Percentiles rank a stretch among this genome's conserved stretches.
These are phyloP conservation scores for Emmonsia crescens DNA, from an alignment of 2,329 filamentous ascomycete genomes.

Conservation along the genomic window DNA sequence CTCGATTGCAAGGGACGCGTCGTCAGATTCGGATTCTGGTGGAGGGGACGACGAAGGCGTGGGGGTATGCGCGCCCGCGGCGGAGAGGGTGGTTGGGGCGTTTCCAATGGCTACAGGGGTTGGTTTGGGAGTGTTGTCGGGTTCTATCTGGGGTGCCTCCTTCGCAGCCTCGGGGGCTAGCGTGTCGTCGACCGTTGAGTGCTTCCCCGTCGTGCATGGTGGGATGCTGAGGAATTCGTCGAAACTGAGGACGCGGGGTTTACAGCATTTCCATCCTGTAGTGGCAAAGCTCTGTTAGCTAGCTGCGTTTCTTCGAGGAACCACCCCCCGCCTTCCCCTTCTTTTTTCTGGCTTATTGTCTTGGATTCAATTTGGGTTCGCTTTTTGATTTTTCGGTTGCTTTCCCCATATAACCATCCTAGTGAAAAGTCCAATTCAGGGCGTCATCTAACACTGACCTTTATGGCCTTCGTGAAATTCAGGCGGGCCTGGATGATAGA, in stretches of 20 bases:
- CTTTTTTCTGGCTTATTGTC: background rate
- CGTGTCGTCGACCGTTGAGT: slow-evolving; percentile 75
- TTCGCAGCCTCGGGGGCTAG: slow-evolving; percentile 40
- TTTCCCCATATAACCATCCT: background rate
- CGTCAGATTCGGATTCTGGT: slow-evolving; percentile 78
- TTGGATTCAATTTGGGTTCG: background rate
- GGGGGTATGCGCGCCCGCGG: slow-evolving; percentile 22
- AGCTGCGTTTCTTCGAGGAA: background rate
- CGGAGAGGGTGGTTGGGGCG: slow-evolving; percentile 21
- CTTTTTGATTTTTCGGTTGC: background rate
- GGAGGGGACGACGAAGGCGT: slow-evolving; percentile 39
- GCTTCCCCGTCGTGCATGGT: slow-evolving; percentile 85
- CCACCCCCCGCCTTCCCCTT: background rate
- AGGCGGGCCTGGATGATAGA: slow-evolving; percentile 87
- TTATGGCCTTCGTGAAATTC: slow-evolving; percentile 98
- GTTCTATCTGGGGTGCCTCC: slow-evolving; percentile 17
- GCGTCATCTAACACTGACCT: slow-evolving; percentile 50
- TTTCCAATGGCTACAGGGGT: slow-evolving; percentile 13
- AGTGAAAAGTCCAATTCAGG: background rate
- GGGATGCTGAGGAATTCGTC: slow-evolving; percentile 93
- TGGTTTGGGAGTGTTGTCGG: slow-evolving; percentile 10
- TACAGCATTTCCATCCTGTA: slow-evolving; percentile 97
- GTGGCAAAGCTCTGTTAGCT: background rate
- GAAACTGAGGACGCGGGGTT: slow-evolving; percentile 89
- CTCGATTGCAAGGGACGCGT: slow-evolving; percentile 61